Evolutionary conservation across 495 filamentous ascomycete genomes (phyloP), one percentile per base, ranked within the genome.

Genomic region (Xylaria longipes): DNA sequence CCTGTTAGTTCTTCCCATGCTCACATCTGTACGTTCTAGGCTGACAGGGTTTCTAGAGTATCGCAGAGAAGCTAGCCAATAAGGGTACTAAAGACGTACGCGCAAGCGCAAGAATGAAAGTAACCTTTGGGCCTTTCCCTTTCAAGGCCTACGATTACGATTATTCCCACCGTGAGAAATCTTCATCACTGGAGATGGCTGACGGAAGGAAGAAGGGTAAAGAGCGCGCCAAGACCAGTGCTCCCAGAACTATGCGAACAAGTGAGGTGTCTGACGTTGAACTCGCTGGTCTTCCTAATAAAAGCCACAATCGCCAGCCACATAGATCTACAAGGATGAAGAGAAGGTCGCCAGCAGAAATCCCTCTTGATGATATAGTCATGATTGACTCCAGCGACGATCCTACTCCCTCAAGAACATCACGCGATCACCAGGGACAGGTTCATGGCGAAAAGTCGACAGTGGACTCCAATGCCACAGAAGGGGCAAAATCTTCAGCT

Each of bases 1-100:
- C 76, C 80, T 0, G 84, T 86, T 75, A 54, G 80, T 45, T 56
- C 1, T 22, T 22, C 27, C 68, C 22, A 17, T 27, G 22, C 29
- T 62, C 22, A 2, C 46, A 41, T 50, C 20, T 9, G 41, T 48
- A 5, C 33, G 25, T 66, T 41, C 39, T 29, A 31, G 1, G 22
- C 15, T 50, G 46, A 48, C 52, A 11, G 15, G 15, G 11, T 56
- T 66, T 69, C 12, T 48, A 79, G 77, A 66, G 70, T 45, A 64
- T 69, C 43, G 70, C 31, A 6, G 62, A 65, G 25, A 67, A 50
- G 37, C 57, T 77, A 31, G 63, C 62, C 15, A 29, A 60, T n/a
- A 79, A 74, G 31, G 70, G 63, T 39, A 25, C 69, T 1, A 69
- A 57, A 12, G 61, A 41, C 8, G 3, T 6, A 35, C 22, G 17